Evolutionary conservation across 805 yeast species (phyloP).

Genomic region (Yamadazyma takamatsuzukensis): DNA sequence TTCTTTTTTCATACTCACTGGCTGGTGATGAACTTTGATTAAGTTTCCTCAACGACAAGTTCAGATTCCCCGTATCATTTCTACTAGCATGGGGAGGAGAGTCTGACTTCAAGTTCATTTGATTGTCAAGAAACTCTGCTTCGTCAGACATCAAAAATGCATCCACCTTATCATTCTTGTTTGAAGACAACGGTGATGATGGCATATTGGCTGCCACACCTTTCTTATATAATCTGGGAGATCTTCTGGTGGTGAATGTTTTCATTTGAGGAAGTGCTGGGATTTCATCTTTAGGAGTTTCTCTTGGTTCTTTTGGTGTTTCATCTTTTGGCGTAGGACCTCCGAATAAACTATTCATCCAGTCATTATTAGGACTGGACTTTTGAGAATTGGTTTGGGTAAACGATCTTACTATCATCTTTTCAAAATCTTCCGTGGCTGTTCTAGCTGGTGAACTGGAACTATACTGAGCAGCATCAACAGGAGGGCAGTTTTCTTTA

Average conservation of each 20-base stretch:
- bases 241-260: conserved; percentile 22
- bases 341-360: conserved; percentile 41
- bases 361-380: conserved; percentile 36
- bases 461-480: conserved; percentile 11
- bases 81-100: conserved; percentile 35
- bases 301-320: conserved; percentile 8
- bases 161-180: conserved; percentile 13
- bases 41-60: conserved; percentile 11
- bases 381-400: conserved; percentile 22
- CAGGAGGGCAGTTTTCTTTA: conserved; percentile 25
- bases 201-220: conserved; percentile 15
- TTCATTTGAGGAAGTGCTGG: conserved; percentile 26
- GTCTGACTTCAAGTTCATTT: conserved; percentile 14
- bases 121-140: conserved; percentile 11
- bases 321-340: conserved; percentile 40
- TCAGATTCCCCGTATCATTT: conserved; percentile 33
- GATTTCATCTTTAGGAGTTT: background rate
- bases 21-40: conserved; percentile 12
- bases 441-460: conserved; percentile 15
- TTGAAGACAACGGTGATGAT: conserved; percentile 34
- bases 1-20: too few relatives aligned
- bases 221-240: conserved; percentile 22
- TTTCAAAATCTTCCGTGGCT: conserved; percentile 20
- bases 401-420: conserved; percentile 24
- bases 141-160: conserved; percentile 13